Evolutionary conservation across 176 grass and related monocot species (phyloP).

Genomic region (Oryza rufipogon): DNA sequence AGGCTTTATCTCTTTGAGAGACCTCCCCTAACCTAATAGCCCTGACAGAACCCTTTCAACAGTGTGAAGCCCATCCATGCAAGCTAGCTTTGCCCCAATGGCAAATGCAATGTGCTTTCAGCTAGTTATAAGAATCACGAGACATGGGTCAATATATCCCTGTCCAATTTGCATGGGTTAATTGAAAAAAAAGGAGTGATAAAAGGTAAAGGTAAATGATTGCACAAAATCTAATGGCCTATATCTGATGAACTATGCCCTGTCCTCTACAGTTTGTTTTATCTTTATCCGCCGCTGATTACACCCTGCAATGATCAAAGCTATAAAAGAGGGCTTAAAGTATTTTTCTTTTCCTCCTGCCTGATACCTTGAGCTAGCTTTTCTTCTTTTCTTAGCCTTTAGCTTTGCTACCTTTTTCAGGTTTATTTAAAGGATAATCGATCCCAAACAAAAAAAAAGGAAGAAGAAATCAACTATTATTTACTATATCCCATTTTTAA

Average conservation of each 20-base stretch:
- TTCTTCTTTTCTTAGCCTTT: conserved; percentile 61
- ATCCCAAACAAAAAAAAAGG: background rate
- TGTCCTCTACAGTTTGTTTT: conserved; percentile 46
- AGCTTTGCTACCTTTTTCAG: conserved; percentile 40
- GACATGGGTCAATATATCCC: conserved; percentile 26
- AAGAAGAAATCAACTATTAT: background rate
- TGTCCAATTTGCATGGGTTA: conserved; percentile 29
- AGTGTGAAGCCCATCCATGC: conserved; percentile 40
- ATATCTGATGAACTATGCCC: conserved; percentile 41
- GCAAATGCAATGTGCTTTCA: conserved; percentile 54
- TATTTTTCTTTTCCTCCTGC: conserved; percentile 42
- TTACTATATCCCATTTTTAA: background rate
- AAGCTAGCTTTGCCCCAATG: conserved; percentile 39
- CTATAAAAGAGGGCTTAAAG: conserved; percentile 54
- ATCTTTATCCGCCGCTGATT: conserved; percentile 44
- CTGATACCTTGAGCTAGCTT: conserved; percentile 48
- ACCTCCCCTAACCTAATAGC: conserved; percentile 31
- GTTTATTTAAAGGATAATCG: conserved; percentile 24
- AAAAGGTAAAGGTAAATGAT: conserved; percentile 38
- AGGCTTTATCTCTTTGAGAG: conserved; percentile 57
- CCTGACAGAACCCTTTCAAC: conserved; percentile 47
- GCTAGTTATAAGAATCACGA: conserved; percentile 41
- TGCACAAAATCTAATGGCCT: conserved; percentile 33
- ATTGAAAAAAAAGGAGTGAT: conserved; percentile 7
- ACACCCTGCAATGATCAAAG: conserved; percentile 62